Percentiles rank a stretch among this genome's conserved stretches.
Evolutionary conservation across 352 stramenopile genomes (phyloP).

Genomic region (Phytophthora fragariaefolia): DNA sequence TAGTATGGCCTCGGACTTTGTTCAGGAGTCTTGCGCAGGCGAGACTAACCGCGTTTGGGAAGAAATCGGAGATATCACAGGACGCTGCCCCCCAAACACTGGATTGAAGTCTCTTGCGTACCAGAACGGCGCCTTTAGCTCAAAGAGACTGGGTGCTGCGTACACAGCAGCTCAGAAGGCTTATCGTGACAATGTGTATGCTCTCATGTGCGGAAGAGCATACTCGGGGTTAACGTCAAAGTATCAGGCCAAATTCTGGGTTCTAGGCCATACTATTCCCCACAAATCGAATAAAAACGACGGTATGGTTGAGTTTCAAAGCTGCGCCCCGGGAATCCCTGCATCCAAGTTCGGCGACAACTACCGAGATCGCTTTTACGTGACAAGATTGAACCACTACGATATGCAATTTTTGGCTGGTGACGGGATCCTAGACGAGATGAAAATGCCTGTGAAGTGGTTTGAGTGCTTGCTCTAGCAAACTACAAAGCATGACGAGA

Average conservation of each 20-base stretch:
- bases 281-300: slow-evolving; percentile 20
- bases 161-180: slow-evolving; percentile 35
- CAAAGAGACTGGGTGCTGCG: slow-evolving; percentile 16
- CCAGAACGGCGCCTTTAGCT: slow-evolving; percentile 30
- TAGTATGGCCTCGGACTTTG: slow-evolving; percentile 24
- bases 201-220: slow-evolving; percentile 40
- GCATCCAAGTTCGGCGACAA: slow-evolving; percentile 29
- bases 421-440: slow-evolving; percentile 32
- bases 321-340: slow-evolving; percentile 30
- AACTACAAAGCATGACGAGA: too few relatives aligned
- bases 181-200: slow-evolving; percentile 35
- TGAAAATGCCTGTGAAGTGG: slow-evolving; percentile 43
- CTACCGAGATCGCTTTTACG: slow-evolving; percentile 33
- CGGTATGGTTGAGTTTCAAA: slow-evolving; percentile 45
- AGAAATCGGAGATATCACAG: slow-evolving; percentile 16
- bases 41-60: slow-evolving; percentile 18
- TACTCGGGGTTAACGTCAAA: slow-evolving; percentile 37
- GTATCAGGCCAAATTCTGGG: slow-evolving; percentile 9
- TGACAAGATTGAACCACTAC: slow-evolving; percentile 42
- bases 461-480: slow-evolving; percentile 32
- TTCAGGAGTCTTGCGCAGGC: slow-evolving; percentile 20
- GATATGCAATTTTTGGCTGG: slow-evolving; percentile 44
- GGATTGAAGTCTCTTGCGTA: slow-evolving; percentile 35
- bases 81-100: slow-evolving; percentile 26
- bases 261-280: background rate